Base-by-base conservation (phyloP, 2,329 filamentous ascomycete species). In the Aspergillus tanneri region DNA sequence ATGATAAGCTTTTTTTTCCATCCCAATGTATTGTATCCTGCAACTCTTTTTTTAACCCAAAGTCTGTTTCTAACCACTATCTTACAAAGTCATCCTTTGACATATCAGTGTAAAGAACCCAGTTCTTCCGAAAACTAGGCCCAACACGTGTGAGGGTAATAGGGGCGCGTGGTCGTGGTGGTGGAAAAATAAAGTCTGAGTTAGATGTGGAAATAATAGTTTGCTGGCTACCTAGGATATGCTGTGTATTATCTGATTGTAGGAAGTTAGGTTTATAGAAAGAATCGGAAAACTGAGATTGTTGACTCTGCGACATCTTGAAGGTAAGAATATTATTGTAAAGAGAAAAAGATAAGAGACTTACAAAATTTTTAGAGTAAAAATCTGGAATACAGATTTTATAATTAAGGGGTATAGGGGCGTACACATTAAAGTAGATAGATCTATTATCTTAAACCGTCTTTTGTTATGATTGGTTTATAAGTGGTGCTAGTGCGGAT, bases 21-120 rank as follows among this genome's bases (percentile, higher is more conserved):
- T 47, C 36, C 22, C 12, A 40, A 22, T 22, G 5, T 19, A 40
- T 40, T 22, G 12, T 21, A 40, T 19, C 12, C 16, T 16, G 9
- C n/a, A 22, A n/a, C n/a, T 40, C 16, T 12, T 40, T 27, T 22
- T 40, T 40, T 47, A 12, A 14, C 34, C 36, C n/a, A 27, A 47
- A 47, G 12, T 41, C 36, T 18, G 24, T 47, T 36, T 47, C 27
- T 34, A 47, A 25, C 36, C 36, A 47, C 25, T 22, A 40, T 40
- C 25, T 14, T 2, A 12, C 25, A 27, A 40, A 40, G n/a, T 40
- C 22, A 40, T 35, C 32, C 16, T 14, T 9, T 8, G 32, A 35
- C 16, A 7, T 35, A 14, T 35, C n/a, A 35, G 9, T 16, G 32
- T 35, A 9, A 7, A 35, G 32, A 9, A 35, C 16, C 32, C 32